Evolutionary conservation across 2,329 filamentous ascomycete species (phyloP), one percentile per base, ranked within the genome.

Genomic region (Colletotrichum agaves): DNA sequence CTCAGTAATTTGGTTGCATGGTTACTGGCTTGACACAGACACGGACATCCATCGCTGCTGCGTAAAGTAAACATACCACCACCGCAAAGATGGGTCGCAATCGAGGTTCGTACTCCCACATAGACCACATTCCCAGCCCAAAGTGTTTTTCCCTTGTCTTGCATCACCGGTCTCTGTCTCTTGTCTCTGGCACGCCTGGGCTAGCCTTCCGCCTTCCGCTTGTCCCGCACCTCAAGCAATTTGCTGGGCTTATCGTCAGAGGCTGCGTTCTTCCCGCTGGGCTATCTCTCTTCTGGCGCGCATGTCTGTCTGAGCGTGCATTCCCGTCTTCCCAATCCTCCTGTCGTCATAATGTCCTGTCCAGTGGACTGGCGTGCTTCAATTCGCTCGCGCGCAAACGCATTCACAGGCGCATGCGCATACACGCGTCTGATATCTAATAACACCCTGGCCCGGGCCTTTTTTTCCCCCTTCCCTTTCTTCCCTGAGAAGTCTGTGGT

Each of bases 1-100:
- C 61, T 64, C 65, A 67, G 23, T 67, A 69, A 69, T 67, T 69
- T 69, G 27, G 12, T 60, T 69, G 66, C 66, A 60, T 67, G 61
- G 47, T 67, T 65, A 23, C 63, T 69, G 62, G 66, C 66, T 69
- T 67, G 66, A 63, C 62, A 44, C 27, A 8, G 7, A 35, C 35
- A 31, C 17, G 23, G 35, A 31, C 15, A 23, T 50, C 39, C 50
- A 13, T 33, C 17, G 35, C 19, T 31, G 31, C 17, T 31, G 31
- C 17, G 19, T 27, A 56, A n/a, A 8, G 11, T 15, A 37, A 11
- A 37, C 10, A 37, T 27, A 27, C 27, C 27, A 27, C 33, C n/a
- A 53, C 31, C 47, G 57, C 49, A 55, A 66, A 61, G 49, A 69
- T 69, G 66, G 66, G 62, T 19, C 66, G 66, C 39, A 69, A 69